phyloP scores from a whole-genome alignment of 345 rosid species.

The Diplotaxis tenuifolia region DNA sequence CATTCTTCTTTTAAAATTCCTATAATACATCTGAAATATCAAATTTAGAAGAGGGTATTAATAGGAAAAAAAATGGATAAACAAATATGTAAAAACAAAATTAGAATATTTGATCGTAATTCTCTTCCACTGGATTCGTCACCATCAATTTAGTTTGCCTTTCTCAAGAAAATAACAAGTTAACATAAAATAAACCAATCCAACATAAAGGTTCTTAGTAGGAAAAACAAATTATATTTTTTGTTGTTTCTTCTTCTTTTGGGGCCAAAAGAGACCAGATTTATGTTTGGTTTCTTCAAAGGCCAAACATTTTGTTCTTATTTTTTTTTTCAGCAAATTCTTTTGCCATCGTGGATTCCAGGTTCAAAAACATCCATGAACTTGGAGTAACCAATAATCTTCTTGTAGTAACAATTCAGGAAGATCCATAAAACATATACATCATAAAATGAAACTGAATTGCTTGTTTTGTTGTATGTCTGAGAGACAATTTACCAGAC shows the following conservation, averaged over 20 bases:
- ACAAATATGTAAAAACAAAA: slow-evolving; percentile 18
- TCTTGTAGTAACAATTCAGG: slow-evolving; percentile 30
- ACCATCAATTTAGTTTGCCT: slow-evolving; percentile 19
- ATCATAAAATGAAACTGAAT: slow-evolving; percentile 19
- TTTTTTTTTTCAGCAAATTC: slow-evolving; percentile 28
- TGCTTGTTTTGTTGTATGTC: slow-evolving; percentile 67
- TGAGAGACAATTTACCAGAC: slow-evolving; percentile 42
- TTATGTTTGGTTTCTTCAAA: slow-evolving; percentile 43
- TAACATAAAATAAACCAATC: slow-evolving; percentile 13
- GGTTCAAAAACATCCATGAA: slow-evolving; percentile 36
- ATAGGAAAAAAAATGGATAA: slow-evolving; percentile 30
- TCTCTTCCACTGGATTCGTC: slow-evolving; percentile 28
- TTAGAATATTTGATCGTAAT: slow-evolving; percentile 23
- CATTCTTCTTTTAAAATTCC: neutral
- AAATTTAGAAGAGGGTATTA: slow-evolving; percentile 31
- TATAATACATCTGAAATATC: neutral
- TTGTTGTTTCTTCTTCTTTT: slow-evolving; percentile 25
- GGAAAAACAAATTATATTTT: slow-evolving; percentile 3
- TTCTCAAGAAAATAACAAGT: neutral
- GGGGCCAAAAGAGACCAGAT: slow-evolving; percentile 46
- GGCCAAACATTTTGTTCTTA: slow-evolving; percentile 23
- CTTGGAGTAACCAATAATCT: slow-evolving; percentile 34
- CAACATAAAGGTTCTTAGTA: slow-evolving; percentile 12
- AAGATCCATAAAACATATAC: slow-evolving; percentile 32
- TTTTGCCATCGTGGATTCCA: slow-evolving; percentile 22